phyloP scores from a whole-genome alignment of 1,284 basidiomycete genomes.

The Cryptococcus sp. region DNA sequence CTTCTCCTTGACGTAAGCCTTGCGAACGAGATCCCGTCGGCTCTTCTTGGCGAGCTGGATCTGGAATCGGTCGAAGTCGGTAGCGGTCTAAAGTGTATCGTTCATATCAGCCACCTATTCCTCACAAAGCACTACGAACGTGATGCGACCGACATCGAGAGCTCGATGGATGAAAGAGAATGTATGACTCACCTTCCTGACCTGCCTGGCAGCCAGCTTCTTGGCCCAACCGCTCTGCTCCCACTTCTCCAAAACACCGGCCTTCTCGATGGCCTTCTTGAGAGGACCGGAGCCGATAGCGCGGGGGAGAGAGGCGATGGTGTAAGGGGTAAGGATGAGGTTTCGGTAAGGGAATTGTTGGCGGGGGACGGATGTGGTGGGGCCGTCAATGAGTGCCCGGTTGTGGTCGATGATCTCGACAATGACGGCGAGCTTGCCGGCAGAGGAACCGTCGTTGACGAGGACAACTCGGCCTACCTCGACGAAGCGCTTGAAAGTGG shows the following conservation, averaged over 20 bases:
- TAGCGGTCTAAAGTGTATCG: slow-evolving; percentile 55
- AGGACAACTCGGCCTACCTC: slow-evolving; percentile 99
- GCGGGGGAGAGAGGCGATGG: slow-evolving; percentile 82
- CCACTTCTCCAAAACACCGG: slow-evolving; percentile 64
- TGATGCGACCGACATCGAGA: neutral
- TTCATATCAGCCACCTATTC: neutral
- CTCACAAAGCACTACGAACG: neutral
- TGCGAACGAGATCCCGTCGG: slow-evolving; percentile 55
- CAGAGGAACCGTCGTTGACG: slow-evolving; percentile 81
- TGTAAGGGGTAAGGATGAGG: slow-evolving; percentile 86
- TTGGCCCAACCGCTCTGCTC: slow-evolving; percentile 79
- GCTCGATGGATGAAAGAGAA: neutral
- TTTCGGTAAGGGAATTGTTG: slow-evolving; percentile 91
- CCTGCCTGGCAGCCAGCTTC: slow-evolving; percentile 76
- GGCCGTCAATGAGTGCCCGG: slow-evolving; percentile 94
- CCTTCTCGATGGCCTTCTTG: slow-evolving; percentile 81
- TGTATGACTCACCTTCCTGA: slow-evolving; percentile 61
- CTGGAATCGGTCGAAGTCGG: slow-evolving; percentile 87
- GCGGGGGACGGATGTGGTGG: slow-evolving; percentile 84
- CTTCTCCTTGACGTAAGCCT: slow-evolving; percentile 56
- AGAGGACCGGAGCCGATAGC: slow-evolving; percentile 78
- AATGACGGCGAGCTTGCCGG: slow-evolving; percentile 92
- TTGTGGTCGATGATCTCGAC: slow-evolving; percentile 99
- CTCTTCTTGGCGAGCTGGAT: slow-evolving; percentile 60
- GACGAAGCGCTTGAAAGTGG: slow-evolving; percentile 95